Conservation (phyloP, 106 monocot species). For the Phalaenopsis equestris region DNA sequence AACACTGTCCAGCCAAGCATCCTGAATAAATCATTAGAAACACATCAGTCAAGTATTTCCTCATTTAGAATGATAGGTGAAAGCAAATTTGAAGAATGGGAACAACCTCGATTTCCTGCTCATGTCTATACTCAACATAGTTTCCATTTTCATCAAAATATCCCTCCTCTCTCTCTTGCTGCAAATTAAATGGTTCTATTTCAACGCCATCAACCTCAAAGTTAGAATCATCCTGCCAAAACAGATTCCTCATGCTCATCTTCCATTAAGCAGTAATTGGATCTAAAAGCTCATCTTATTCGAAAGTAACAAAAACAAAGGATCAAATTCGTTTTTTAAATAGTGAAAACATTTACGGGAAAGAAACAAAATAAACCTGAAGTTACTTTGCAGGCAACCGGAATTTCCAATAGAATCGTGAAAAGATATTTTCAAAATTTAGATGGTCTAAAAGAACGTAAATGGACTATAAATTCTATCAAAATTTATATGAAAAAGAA, state of each 20-base stretch:
- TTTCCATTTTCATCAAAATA: conserved; percentile 95
- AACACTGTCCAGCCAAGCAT: conserved; percentile 91
- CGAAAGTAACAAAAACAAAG: conserved; percentile 4
- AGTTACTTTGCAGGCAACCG: background rate
- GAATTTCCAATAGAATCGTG: background rate
- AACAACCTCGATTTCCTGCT: conserved; percentile 76
- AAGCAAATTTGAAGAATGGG: conserved; percentile 1
- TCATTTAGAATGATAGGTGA: background rate
- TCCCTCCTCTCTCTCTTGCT: conserved; percentile 92
- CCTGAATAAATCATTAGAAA: conserved; percentile 37
- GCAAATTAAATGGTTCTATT: conserved; percentile 90
- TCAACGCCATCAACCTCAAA: conserved; percentile 80
- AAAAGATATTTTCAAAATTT: background rate
- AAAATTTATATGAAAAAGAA: background rate
- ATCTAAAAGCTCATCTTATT: conserved; percentile 6
- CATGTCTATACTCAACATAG: conserved; percentile 69
- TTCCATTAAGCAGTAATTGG: conserved; percentile 1
- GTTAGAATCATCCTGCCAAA: conserved; percentile 60
- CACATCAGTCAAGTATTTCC: conserved; percentile 5
- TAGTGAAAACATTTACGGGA: background rate
- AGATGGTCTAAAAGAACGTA: background rate
- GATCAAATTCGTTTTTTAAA: background rate
- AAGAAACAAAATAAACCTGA: background rate
- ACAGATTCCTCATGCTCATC: conserved; percentile 3
- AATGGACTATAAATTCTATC: background rate